Conservation (phyloP, 768 basidiomycete genomes). For the Pulveroboletus sp. region DNA sequence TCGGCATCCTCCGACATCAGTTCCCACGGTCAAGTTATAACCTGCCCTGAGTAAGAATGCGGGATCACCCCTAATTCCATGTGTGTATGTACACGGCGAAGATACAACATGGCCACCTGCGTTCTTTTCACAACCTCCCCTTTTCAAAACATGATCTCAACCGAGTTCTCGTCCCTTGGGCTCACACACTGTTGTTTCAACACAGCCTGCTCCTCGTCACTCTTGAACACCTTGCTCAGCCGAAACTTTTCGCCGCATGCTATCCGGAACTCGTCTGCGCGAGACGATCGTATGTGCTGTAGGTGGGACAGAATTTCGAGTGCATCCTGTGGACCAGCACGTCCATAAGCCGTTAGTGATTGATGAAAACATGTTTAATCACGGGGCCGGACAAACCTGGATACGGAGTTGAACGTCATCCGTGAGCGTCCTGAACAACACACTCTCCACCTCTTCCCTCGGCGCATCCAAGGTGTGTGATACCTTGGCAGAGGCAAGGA, state of each 20-base stretch:
- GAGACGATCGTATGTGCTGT: slow-evolving; percentile 42
- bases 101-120: too few species aligned
- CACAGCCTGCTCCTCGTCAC: slow-evolving; percentile 42
- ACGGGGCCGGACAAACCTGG: not conserved
- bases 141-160: slow-evolving; percentile 24
- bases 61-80: too few species aligned
- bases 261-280: slow-evolving; percentile 57
- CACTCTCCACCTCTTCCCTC: slow-evolving; percentile 54
- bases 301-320: slow-evolving; percentile 47
- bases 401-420: slow-evolving; percentile 42
- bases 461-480: slow-evolving; percentile 43
- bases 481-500: slow-evolving; percentile 63
- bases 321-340: slow-evolving; percentile 41
- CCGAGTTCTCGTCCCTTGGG: slow-evolving; percentile 17
- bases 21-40: slow-evolving; percentile 18
- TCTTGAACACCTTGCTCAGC: slow-evolving; percentile 65
- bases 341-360: too few species aligned
- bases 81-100: too few species aligned
- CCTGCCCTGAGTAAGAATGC: slow-evolving; percentile 25
- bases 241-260: slow-evolving; percentile 51
- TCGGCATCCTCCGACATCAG: slow-evolving; percentile 17
- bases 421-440: slow-evolving; percentile 46
- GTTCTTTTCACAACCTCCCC: too few species aligned
- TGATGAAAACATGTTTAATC: too few species aligned
- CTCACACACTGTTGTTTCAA: slow-evolving; percentile 30